Evolutionary conservation across 768 basidiomycete species (phyloP).

Genomic region (Tulasnella sp.): DNA sequence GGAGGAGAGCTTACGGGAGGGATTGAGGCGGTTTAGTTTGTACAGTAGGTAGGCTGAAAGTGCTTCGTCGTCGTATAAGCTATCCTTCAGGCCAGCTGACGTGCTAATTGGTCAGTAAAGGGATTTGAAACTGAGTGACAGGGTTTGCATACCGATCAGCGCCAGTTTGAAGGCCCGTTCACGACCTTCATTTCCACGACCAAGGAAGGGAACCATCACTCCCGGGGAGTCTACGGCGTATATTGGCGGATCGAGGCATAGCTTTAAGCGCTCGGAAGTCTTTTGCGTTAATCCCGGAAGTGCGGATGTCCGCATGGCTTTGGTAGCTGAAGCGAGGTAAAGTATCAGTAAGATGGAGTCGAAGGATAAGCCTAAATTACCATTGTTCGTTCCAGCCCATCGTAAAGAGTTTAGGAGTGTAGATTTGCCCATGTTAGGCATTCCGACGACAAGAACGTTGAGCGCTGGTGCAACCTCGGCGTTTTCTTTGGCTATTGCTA

Average conservation of each 20-base stretch:
- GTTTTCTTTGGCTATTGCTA: slow-evolving; percentile 59
- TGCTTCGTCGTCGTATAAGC: slow-evolving; percentile 73
- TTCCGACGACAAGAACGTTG: slow-evolving; percentile 89
- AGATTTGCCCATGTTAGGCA: slow-evolving; percentile 99
- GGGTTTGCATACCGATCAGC: slow-evolving; percentile 59
- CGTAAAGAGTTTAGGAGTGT: slow-evolving; percentile 85
- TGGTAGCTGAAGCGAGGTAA: slow-evolving; percentile 38
- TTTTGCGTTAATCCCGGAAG: slow-evolving; percentile 85
- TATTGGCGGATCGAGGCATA: slow-evolving; percentile 55
- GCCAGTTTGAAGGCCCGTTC: slow-evolving; percentile 91
- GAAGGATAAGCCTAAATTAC: slow-evolving; percentile 36
- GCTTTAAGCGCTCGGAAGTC: slow-evolving; percentile 77
- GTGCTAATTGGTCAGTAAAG: slow-evolving; percentile 8
- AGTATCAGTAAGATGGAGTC: background rate
- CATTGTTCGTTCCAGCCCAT: slow-evolving; percentile 73
- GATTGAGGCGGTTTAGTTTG: slow-evolving; percentile 67
- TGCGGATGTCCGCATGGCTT: slow-evolving; percentile 80
- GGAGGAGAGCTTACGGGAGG: slow-evolving; percentile 48
- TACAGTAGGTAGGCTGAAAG: slow-evolving; percentile 81
- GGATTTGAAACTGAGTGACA: slow-evolving; percentile 1
- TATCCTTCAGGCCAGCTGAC: slow-evolving; percentile 87
- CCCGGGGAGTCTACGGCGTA: slow-evolving; percentile 96
- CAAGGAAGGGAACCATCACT: slow-evolving; percentile 92
- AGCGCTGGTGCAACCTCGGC: slow-evolving; percentile 56
- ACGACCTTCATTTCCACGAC: slow-evolving; percentile 70